A percentile compares a stretch with the other conserved stretches of the same genome.
phyloP scores from a whole-genome alignment of 1,139 yeast genomes.

The Lodderomyces jiufengensis region DNA sequence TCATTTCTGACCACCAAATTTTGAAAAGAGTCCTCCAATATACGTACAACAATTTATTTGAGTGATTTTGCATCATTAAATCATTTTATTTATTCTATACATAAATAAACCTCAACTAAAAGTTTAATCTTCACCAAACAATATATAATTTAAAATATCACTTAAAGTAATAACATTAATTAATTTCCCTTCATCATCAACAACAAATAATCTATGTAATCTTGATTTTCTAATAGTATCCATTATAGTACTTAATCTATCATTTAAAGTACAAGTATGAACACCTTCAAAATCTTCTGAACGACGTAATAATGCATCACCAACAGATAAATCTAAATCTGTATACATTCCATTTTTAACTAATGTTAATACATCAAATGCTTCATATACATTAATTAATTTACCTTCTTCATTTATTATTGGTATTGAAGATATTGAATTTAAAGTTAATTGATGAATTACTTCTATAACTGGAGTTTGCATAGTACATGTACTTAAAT shows the following conservation, averaged over 20 bases:
- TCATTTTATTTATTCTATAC: no score
- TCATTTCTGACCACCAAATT: no score
- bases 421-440: slow-evolving; percentile 87
- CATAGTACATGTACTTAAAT: slow-evolving; percentile 81
- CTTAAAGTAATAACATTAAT: slow-evolving; percentile 86
- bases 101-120: no score
- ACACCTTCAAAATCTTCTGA: slow-evolving; percentile 98
- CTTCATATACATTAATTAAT: slow-evolving; percentile 89
- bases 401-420: slow-evolving; percentile 77
- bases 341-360: slow-evolving; percentile 94
- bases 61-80: no score
- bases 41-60: no score
- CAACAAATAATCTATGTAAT: slow-evolving; percentile 88
- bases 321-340: slow-evolving; percentile 87
- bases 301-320: slow-evolving; percentile 92
- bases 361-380: slow-evolving; percentile 88
- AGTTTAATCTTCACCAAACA: slow-evolving; percentile 56
- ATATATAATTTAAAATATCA: slow-evolving; percentile 81
- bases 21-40: no score
- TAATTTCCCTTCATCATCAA: slow-evolving; percentile 74
- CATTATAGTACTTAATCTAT: slow-evolving; percentile 84
- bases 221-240: slow-evolving; percentile 91
- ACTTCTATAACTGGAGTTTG: slow-evolving; percentile 93
- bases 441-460: slow-evolving; percentile 73
- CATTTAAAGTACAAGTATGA: slow-evolving; percentile 88